Conservation (phyloP, 306 rosid genomes). For the Pachyrhizus erosus region DNA sequence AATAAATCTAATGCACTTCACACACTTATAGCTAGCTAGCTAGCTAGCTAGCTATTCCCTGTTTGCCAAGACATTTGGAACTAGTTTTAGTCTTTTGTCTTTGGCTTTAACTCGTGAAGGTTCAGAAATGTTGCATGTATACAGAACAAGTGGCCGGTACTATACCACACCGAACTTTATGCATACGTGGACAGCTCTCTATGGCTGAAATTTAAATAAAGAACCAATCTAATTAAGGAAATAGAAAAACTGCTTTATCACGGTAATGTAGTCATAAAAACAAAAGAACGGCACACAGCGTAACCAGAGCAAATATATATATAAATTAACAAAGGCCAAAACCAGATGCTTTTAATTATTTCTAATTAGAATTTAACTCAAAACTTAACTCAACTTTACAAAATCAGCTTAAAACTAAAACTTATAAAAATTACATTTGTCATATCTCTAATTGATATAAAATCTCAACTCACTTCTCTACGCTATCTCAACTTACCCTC, state of each 20-base stretch:
- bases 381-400: too few relatives aligned
- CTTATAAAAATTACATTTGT: too few relatives aligned
- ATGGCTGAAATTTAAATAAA: not conserved
- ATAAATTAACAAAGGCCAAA: not conserved
- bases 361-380: too few relatives aligned
- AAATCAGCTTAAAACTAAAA: too few relatives aligned
- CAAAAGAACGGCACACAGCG: not conserved
- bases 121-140: constrained; percentile 41
- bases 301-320: not conserved
- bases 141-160: constrained; percentile 10
- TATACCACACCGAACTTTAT: constrained; percentile 14
- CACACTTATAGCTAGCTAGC: not conserved
- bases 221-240: not conserved
- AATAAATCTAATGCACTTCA: constrained; percentile 28
- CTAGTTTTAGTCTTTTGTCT: constrained; percentile 3
- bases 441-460: too few relatives aligned
- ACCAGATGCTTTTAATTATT: too few relatives aligned
- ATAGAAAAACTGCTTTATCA: not conserved
- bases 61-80: constrained; percentile 24
- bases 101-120: constrained; percentile 48
- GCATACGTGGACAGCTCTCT: not conserved
- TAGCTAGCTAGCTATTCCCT: constrained; percentile 37
- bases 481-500: too few relatives aligned
- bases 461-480: too few relatives aligned
- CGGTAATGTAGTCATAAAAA: not conserved